phyloP scores from a whole-genome alignment of 352 stramenopile species.

The Peronospora destructor region DNA sequence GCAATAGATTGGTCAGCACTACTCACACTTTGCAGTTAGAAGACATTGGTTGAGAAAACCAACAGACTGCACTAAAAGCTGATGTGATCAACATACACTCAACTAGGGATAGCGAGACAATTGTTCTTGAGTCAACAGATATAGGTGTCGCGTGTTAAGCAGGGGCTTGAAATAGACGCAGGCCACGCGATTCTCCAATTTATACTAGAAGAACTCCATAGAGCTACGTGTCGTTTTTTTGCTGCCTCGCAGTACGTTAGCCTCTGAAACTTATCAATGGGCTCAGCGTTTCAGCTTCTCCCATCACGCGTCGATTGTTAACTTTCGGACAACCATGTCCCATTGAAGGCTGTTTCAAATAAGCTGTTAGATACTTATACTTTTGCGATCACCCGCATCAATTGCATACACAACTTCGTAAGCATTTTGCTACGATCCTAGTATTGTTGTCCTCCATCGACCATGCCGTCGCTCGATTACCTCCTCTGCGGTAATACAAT shows the following conservation, averaged over 20 bases:
- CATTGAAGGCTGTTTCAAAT: conserved; percentile 1
- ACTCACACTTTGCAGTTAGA: too few relatives aligned
- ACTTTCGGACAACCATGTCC: conserved; percentile 12
- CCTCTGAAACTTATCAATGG: conserved; percentile 21
- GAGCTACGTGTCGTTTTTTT: not conserved
- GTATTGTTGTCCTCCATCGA: not conserved
- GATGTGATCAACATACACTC: too few relatives aligned
- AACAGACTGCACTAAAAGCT: too few relatives aligned
- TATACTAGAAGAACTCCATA: not conserved
- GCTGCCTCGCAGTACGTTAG: not conserved
- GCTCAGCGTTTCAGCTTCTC: conserved; percentile 23
- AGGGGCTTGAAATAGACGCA: not conserved
- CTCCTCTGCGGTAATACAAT: conserved; percentile 8
- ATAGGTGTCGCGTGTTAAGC: not conserved
- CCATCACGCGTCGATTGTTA: conserved; percentile 4
- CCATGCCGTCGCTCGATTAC: conserved; percentile 20
- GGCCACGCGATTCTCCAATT: not conserved
- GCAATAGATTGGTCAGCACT: too few relatives aligned
- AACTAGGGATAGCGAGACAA: too few relatives aligned
- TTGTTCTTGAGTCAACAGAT: not conserved
- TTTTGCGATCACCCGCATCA: conserved; percentile 7
- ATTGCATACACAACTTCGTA: not conserved
- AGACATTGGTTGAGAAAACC: too few relatives aligned
- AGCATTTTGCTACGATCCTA: not conserved
- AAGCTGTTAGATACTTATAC: conserved; percentile 3